Evolutionary conservation across 2,329 filamentous ascomycete genomes (phyloP).

Genomic region (Xylaria sp.): DNA sequence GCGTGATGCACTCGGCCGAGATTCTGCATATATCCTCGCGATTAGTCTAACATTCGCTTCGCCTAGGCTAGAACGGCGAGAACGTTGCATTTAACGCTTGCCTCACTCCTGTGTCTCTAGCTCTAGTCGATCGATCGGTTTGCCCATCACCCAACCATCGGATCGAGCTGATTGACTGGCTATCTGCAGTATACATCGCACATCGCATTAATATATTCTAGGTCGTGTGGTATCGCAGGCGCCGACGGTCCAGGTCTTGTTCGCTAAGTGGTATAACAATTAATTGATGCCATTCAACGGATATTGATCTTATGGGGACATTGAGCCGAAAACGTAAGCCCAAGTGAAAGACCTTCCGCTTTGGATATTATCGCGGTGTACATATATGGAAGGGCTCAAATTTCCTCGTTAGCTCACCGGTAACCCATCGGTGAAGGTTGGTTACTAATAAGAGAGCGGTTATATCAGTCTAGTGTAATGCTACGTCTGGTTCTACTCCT

Average conservation of each 20-base stretch:
- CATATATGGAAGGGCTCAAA: neutral
- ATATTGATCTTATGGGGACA: neutral
- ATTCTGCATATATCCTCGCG: conserved; percentile 8
- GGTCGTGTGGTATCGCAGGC: neutral
- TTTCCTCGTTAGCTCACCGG: neutral
- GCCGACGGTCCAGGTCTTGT: conserved; percentile 1
- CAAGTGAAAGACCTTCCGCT: conserved; percentile 6
- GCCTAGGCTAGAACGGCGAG: neutral
- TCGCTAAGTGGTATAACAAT: neutral
- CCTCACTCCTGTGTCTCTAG: neutral
- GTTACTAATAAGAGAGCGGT: neutral
- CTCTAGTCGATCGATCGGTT: neutral
- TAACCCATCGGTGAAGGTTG: neutral
- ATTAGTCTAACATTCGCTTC: neutral
- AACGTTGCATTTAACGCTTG: conserved; percentile 1
- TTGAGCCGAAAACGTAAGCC: neutral
- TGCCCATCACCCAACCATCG: neutral
- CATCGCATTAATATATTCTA: conserved; percentile 1
- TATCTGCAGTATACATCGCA: neutral
- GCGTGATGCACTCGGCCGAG: conserved; percentile 6
- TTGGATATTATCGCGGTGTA: neutral
- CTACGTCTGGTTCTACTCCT: neutral
- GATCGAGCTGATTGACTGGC: neutral
- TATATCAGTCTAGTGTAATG: neutral
- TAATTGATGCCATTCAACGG: neutral